A percentile compares a stretch with the other conserved stretches of the same genome.
Evolutionary conservation across 345 rosid genomes (phyloP).

Genomic region (Triadica sebifera): DNA sequence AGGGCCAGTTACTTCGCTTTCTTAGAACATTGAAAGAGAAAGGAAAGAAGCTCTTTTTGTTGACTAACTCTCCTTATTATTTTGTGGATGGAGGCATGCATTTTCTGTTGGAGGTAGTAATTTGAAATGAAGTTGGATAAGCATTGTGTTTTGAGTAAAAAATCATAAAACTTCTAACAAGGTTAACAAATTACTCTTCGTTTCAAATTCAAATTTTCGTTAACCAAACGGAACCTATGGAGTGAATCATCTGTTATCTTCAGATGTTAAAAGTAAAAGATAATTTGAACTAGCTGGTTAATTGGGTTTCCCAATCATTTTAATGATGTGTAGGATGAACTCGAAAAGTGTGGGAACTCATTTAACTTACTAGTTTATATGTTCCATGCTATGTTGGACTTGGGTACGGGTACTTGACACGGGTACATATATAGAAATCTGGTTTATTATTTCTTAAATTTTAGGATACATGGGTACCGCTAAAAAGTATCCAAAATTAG

Average conservation of each 20-base stretch:
- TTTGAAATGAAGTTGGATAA: neutral
- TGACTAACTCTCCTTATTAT: constrained; percentile 92
- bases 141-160: neutral
- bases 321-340: neutral
- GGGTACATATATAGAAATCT: too few relatives aligned
- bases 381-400: too few relatives aligned
- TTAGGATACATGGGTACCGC: too few relatives aligned
- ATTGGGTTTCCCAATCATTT: neutral
- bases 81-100: constrained; percentile 97
- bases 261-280: neutral
- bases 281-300: neutral
- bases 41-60: constrained; percentile 89
- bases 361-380: neutral
- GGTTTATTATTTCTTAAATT: too few relatives aligned
- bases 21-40: constrained; percentile 76
- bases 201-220: too few relatives aligned
- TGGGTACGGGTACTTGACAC: too few relatives aligned
- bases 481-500: too few relatives aligned
- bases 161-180: neutral
- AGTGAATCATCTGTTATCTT: neutral
- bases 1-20: constrained; percentile 63
- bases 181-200: neutral
- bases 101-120: constrained; percentile 77
- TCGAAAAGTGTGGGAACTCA: neutral
- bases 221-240: neutral